These are phyloP conservation scores for Alternaria infectoria DNA, from an alignment of 2,329 filamentous ascomycete species.

Conservation along the genomic window DNA sequence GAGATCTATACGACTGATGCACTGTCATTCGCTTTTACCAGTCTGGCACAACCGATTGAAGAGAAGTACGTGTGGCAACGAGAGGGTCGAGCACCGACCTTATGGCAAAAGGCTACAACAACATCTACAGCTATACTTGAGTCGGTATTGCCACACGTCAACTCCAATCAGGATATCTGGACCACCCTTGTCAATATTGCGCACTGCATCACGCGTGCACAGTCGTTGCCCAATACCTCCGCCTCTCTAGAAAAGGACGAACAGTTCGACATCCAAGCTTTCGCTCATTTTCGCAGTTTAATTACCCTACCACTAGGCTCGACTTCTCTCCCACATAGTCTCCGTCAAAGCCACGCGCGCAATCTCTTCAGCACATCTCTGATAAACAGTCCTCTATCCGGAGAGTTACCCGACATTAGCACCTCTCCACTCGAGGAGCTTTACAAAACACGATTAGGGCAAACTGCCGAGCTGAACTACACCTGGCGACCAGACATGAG, in stretches of 20 bases:
- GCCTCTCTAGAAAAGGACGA: slow-evolving; percentile 65
- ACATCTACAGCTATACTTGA: slow-evolving; percentile 72
- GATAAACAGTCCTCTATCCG: slow-evolving; percentile 72
- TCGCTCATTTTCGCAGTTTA: slow-evolving; percentile 71
- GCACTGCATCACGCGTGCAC: slow-evolving; percentile 47
- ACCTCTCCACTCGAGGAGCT: slow-evolving; percentile 65
- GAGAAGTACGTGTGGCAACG: slow-evolving; percentile 82
- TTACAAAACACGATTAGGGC: slow-evolving; percentile 70
- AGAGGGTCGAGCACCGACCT: slow-evolving; percentile 70
- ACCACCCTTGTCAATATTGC: slow-evolving; percentile 51
- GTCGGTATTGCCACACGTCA: slow-evolving; percentile 63
- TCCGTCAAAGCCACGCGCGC: slow-evolving; percentile 72
- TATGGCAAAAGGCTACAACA: slow-evolving; percentile 83
- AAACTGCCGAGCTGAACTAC: slow-evolving; percentile 71
- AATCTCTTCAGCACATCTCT: slow-evolving; percentile 83
- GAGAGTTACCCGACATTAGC: slow-evolving; percentile 61
- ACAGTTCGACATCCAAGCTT: slow-evolving; percentile 78
- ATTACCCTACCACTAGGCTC: slow-evolving; percentile 77
- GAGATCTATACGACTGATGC: slow-evolving; percentile 74
- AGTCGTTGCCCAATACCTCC: slow-evolving; percentile 47
- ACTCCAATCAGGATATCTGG: slow-evolving; percentile 65
- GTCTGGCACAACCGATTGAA: slow-evolving; percentile 72
- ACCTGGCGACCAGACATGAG: slow-evolving; percentile 73
- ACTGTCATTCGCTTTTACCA: slow-evolving; percentile 68
- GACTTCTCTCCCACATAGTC: slow-evolving; percentile 67